Evolutionary conservation across 768 basidiomycete species (phyloP).

Genomic region (Lactarius akahatsu): DNA sequence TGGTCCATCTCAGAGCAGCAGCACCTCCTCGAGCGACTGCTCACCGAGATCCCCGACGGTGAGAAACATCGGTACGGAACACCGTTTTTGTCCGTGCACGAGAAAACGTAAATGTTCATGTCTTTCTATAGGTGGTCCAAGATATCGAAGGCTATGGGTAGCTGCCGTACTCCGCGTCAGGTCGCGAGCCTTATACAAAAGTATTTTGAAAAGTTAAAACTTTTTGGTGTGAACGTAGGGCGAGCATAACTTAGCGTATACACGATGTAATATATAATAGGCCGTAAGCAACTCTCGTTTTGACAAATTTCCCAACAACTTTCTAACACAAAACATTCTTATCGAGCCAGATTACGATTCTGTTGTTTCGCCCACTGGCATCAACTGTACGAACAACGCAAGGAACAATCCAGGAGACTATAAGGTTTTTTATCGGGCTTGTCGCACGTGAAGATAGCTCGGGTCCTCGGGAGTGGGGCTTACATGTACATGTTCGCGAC

Average conservation of each 20-base stretch:
- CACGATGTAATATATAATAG: too few species aligned
- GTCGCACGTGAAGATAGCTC: too few species aligned
- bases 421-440: too few species aligned
- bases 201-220: constrained; percentile 81
- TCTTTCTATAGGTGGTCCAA: constrained; percentile 61
- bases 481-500: too few species aligned
- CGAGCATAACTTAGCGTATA: neutral
- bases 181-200: constrained; percentile 89
- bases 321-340: too few species aligned
- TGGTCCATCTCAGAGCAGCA: constrained; percentile 82
- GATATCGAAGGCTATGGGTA: constrained; percentile 80
- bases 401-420: too few species aligned
- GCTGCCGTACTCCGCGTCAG: constrained; percentile 72
- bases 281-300: too few species aligned
- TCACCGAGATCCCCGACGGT: constrained; percentile 75
- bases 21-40: constrained; percentile 66
- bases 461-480: too few species aligned
- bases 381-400: too few species aligned
- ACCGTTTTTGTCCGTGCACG: neutral
- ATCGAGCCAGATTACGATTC: too few species aligned
- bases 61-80: constrained; percentile 65
- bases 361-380: too few species aligned
- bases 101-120: constrained; percentile 10
- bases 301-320: too few species aligned
- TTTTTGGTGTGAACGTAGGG: constrained; percentile 58